Evolutionary conservation across 2,329 filamentous ascomycete genomes (phyloP).

Genomic region (Trichoderma hamatum): DNA sequence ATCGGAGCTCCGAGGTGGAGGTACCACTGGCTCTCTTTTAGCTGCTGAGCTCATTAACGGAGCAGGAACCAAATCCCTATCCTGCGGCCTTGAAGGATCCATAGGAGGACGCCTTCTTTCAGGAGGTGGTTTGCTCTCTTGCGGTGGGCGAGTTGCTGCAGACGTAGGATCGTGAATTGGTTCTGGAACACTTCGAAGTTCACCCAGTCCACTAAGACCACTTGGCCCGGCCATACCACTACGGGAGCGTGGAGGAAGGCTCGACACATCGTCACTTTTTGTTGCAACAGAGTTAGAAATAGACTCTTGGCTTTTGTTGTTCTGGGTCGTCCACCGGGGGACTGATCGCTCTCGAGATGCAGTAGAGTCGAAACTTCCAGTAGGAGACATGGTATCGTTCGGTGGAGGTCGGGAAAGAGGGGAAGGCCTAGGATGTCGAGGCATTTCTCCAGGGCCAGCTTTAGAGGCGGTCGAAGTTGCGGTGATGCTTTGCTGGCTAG

Average conservation of each 20-base stretch:
- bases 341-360: conserved; percentile 44
- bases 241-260: conserved; percentile 56
- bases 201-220: conserved; percentile 44
- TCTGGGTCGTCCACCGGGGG: conserved; percentile 52
- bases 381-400: conserved; percentile 52
- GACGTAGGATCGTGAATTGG: conserved; percentile 26
- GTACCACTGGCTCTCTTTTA: conserved; percentile 50
- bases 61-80: conserved; percentile 60
- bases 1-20: conserved; percentile 56
- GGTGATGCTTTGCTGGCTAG: conserved; percentile 31
- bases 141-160: conserved; percentile 32
- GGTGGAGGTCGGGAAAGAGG: conserved; percentile 41
- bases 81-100: conserved; percentile 59
- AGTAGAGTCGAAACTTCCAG: conserved; percentile 55
- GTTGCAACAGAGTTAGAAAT: conserved; percentile 51
- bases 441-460: conserved; percentile 33
- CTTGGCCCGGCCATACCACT: conserved; percentile 51
- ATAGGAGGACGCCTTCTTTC: conserved; percentile 69
- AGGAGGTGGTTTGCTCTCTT: conserved; percentile 54
- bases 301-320: conserved; percentile 62
- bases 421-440: conserved; percentile 36
- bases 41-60: conserved; percentile 57
- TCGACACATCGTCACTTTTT: conserved; percentile 56
- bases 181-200: conserved; percentile 30
- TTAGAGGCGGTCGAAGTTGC: conserved; percentile 29